phyloP scores from a whole-genome alignment of 2,329 filamentous ascomycete genomes.

The Clonostachys sp. region DNA sequence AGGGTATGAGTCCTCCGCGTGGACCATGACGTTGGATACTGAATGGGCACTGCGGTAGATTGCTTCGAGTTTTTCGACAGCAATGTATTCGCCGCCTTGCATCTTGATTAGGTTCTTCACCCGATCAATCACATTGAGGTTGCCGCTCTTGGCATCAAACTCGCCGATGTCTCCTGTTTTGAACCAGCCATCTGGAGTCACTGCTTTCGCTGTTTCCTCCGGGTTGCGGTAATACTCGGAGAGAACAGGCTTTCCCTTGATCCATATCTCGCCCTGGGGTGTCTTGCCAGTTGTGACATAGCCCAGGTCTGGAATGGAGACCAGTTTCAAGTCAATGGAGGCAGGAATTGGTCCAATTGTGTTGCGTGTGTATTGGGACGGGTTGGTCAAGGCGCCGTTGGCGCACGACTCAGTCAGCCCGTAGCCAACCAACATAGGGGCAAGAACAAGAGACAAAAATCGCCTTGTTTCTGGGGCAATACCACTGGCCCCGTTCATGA shows the following conservation, averaged over 20 bases:
- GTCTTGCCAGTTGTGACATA: slow-evolving; percentile 87
- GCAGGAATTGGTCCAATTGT: slow-evolving; percentile 75
- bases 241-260: slow-evolving; percentile 80
- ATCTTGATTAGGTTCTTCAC: slow-evolving; percentile 66
- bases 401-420: slow-evolving; percentile 94
- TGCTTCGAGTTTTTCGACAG: slow-evolving; percentile 44
- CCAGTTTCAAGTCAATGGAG: slow-evolving; percentile 69
- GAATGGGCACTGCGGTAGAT: slow-evolving; percentile 48
- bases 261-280: slow-evolving; percentile 82
- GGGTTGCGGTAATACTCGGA: slow-evolving; percentile 85
- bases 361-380: slow-evolving; percentile 71
- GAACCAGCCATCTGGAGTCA: slow-evolving; percentile 59
- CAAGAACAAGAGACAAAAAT: slow-evolving; percentile 88
- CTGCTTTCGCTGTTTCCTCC: slow-evolving; percentile 68
- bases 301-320: slow-evolving; percentile 90
- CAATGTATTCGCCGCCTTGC: slow-evolving; percentile 63
- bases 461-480: slow-evolving; percentile 80
- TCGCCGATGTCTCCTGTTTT: slow-evolving; percentile 68
- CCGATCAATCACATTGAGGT: slow-evolving; percentile 65
- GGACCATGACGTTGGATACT: slow-evolving; percentile 83
- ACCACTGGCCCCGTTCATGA: slow-evolving; percentile 74
- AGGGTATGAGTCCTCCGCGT: slow-evolving; percentile 69
- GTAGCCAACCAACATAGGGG: slow-evolving; percentile 91
- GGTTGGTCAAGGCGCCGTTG: slow-evolving; percentile 65
- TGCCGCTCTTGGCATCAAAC: slow-evolving; percentile 49